phyloP scores from a whole-genome alignment of 352 stramenopile genomes.

The Globisporangium acanthophoron region DNA sequence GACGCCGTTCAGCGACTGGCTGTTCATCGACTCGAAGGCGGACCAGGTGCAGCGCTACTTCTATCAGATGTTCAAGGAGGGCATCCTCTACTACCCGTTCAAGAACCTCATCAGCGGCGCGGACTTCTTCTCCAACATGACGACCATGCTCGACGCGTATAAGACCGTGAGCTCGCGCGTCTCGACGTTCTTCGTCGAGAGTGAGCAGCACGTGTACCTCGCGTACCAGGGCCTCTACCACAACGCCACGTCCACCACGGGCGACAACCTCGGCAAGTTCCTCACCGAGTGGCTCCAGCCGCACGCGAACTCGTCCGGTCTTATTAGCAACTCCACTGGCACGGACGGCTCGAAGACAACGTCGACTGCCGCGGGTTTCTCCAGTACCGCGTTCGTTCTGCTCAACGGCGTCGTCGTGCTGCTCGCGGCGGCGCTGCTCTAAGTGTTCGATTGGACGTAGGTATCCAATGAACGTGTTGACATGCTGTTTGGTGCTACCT shows the following conservation, averaged over 20 bases:
- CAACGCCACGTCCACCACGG: constrained; percentile 34
- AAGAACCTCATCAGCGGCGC: constrained; percentile 37
- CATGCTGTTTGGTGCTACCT: neutral
- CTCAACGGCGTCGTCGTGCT: constrained; percentile 7
- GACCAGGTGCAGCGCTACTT: constrained; percentile 63
- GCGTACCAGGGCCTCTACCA: constrained; percentile 35
- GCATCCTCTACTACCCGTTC: constrained; percentile 52
- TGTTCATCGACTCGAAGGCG: constrained; percentile 61
- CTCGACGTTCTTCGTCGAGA: constrained; percentile 45
- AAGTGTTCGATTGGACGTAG: neutral
- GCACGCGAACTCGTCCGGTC: constrained; percentile 9
- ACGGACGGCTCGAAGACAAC: constrained; percentile 1
- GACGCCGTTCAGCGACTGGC: constrained; percentile 42
- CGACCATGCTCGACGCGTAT: constrained; percentile 44
- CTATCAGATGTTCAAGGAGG: constrained; percentile 50
- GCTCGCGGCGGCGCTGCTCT: constrained; percentile 10
- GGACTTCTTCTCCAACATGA: constrained; percentile 57
- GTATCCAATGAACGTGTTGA: neutral
- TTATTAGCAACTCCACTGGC: neutral
- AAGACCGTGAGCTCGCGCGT: constrained; percentile 37
- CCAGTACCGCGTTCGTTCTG: neutral
- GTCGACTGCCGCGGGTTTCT: neutral
- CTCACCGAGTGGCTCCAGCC: constrained; percentile 18
- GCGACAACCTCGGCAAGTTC: constrained; percentile 22
- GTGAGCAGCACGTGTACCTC: constrained; percentile 47